phyloP scores from a whole-genome alignment of 73 alveolate species.

The Paramecium biaurelia region DNA sequence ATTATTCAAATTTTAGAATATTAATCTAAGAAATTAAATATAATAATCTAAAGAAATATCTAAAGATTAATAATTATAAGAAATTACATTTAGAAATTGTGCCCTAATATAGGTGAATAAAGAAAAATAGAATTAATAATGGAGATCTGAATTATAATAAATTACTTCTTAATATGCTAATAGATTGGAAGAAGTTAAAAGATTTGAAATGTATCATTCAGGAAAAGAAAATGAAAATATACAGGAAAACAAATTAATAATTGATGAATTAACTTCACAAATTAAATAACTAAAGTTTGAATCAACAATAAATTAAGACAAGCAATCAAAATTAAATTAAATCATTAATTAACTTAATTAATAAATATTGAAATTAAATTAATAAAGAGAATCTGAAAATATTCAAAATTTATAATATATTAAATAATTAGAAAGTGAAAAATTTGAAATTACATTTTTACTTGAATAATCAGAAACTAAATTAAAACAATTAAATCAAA shows the following conservation, averaged over 20 bases:
- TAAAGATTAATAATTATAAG: background rate
- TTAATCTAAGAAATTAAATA: background rate
- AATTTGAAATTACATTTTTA: background rate
- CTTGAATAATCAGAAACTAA: background rate
- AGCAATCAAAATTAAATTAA: background rate
- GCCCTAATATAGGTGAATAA: background rate
- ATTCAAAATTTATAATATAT: background rate
- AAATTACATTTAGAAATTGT: background rate
- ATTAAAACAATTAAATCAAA: background rate
- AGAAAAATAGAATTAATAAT: background rate
- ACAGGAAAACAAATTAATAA: background rate
- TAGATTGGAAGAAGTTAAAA: constrained; percentile 9
- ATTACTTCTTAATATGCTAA: constrained; percentile 3
- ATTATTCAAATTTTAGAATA: background rate
- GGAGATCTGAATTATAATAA: background rate
- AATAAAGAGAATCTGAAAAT: background rate
- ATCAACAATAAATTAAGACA: background rate
- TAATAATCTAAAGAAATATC: background rate
- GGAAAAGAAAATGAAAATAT: background rate
- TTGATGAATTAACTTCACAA: background rate
- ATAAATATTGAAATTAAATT: background rate
- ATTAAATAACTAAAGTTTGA: background rate
- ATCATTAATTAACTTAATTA: background rate
- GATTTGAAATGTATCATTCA: background rate
- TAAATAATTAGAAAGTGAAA: background rate